A percentile compares a stretch with the other conserved stretches of the same genome.
Conservation (phyloP, 2,329 filamentous ascomycete genomes). For the Penicillium carneum region DNA sequence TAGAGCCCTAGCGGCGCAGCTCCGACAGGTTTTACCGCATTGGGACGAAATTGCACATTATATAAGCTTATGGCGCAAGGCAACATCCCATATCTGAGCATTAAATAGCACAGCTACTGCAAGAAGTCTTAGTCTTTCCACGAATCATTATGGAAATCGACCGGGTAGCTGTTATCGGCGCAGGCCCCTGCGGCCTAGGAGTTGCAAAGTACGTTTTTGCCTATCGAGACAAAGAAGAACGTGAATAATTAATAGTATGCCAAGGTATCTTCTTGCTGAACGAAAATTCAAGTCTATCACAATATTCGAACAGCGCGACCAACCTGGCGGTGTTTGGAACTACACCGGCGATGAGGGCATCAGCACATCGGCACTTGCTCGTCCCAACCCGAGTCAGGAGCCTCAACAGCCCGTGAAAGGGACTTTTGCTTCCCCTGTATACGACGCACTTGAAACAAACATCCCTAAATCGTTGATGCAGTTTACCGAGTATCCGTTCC, state of each 20-base stretch:
- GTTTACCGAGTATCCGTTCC: slow-evolving; percentile 18
- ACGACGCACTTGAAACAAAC: slow-evolving; percentile 23
- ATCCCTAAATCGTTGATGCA: slow-evolving; percentile 24
- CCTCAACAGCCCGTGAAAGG: slow-evolving; percentile 12
- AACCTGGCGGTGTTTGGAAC: slow-evolving; percentile 21
- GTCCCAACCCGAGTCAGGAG: slow-evolving; percentile 7
- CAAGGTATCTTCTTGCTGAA: slow-evolving; percentile 20
- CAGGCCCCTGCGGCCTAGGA: slow-evolving; percentile 22
- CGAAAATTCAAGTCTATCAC: slow-evolving; percentile 13
- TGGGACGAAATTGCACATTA: neutral
- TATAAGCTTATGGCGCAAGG: neutral
- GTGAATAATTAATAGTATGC: neutral
- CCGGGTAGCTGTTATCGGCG: slow-evolving; percentile 23
- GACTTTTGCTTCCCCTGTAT: slow-evolving; percentile 21
- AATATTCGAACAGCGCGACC: slow-evolving; percentile 20
- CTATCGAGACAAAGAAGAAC: neutral
- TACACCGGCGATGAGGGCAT: slow-evolving; percentile 19
- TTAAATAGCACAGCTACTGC: no score
- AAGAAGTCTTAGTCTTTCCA: neutral
- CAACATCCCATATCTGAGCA: no score
- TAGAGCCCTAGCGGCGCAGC: neutral
- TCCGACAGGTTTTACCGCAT: neutral
- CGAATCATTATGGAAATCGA: slow-evolving; percentile 14
- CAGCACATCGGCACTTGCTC: neutral
- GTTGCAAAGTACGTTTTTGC: slow-evolving; percentile 11